phyloP scores from a whole-genome alignment of 345 rosid genomes.

The Hibiscus mutabilis region DNA sequence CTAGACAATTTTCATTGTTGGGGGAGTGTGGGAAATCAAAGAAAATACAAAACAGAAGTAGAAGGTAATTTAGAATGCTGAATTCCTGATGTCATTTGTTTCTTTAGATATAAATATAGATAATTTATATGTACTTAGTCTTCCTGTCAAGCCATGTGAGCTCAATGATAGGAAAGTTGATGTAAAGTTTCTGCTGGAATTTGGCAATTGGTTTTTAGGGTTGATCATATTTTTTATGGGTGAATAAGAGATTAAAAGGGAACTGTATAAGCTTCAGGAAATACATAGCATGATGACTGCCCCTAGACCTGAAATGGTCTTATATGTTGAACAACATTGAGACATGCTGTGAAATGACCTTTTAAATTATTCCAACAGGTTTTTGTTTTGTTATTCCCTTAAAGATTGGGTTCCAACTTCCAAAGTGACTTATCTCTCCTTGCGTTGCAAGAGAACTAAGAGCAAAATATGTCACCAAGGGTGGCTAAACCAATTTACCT shows the following conservation, averaged over 20 bases:
- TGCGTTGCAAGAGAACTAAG: no score
- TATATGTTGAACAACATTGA: neutral
- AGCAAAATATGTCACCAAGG: no score
- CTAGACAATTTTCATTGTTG: conserved; percentile 52
- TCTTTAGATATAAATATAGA: neutral
- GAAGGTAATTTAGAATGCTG: conserved; percentile 30
- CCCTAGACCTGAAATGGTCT: neutral
- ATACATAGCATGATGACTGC: neutral
- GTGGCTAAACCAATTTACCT: no score
- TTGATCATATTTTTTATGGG: neutral
- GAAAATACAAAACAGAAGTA: conserved; percentile 40
- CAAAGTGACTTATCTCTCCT: neutral
- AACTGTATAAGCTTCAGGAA: neutral
- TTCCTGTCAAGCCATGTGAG: conserved; percentile 11
- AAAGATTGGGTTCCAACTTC: neutral
- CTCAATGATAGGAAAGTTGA: neutral
- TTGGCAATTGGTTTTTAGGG: neutral
- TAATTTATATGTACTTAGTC: conserved; percentile 18
- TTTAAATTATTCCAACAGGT: neutral
- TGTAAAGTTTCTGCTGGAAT: conserved; percentile 13
- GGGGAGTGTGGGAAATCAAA: conserved; percentile 61
- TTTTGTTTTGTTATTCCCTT: neutral
- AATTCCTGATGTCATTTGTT: neutral
- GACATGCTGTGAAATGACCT: neutral
- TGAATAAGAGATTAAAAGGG: neutral